Base-by-base conservation (phyloP, 2,329 filamentous ascomycete genomes). In the Aspergillus proliferans region DNA sequence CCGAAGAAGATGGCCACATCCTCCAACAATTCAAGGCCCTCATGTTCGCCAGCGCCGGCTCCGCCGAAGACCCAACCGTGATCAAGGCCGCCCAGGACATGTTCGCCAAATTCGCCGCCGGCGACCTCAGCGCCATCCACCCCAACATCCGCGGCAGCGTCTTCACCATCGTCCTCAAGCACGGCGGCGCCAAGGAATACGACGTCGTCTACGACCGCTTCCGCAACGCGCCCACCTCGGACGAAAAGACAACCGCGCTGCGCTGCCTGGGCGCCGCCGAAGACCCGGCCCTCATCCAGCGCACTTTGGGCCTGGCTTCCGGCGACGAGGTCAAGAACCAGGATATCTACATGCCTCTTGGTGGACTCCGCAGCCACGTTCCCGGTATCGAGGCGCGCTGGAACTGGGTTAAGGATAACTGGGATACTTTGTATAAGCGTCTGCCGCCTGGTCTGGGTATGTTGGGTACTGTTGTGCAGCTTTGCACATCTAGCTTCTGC, bases 1-100 rank as follows among this genome's bases (percentile, higher is more conserved):
- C 82, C 24, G 86, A 91, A 22, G 79, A 79, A 3, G 92, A 97
- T 60, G 88, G 87, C 45, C 91, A 96, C 65, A 85, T 96, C 57
- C 79, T 91, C 67, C 90, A 95, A 69, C 91, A 96, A 67, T 94
- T 95, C 79, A 97, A 97, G 77, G 84, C 84, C 12, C 81, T 96
- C 65, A 80, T 96, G 67, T 97, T 97, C 66, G 87, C 87, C 52
- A 82, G 79, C 58, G 89, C 92, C 45, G 92, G 91, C 50, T 76
- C 88, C 57, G 80, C 84, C 42, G 90, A 89, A 30, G 92, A 97
- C 61, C 76, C 90, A 61, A 76, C 80, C 57, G 82, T 95, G 52
- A 82, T 92, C 63, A 78, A 83, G 45, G 88, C 89, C 6, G 86
- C 90, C 6, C 86, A 90, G 71, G 87, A 91, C 24, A 94, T 96